Base-by-base conservation (phyloP, 139 green algal genomes). In the Coelastrella sp. region DNA sequence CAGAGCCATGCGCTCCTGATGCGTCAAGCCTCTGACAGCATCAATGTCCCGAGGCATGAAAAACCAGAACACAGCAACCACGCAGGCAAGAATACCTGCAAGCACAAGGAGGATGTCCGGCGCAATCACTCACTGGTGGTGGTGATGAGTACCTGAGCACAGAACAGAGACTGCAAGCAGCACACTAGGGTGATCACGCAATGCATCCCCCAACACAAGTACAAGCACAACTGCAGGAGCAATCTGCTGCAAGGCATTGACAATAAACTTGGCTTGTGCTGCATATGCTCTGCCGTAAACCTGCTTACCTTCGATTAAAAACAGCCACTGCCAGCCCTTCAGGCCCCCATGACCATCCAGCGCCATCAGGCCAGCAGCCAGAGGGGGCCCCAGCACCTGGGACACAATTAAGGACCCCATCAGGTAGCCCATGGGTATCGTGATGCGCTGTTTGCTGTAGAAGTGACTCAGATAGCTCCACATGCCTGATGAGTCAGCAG, bases 271-370 rank as follows among this genome's bases (percentile, higher is more conserved):
- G 35, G 4, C 6, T 17, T 70, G 63, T 70, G 12, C 63, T 70
- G 15, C 12, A 70, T 4, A 17, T 70, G 63, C 9, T 4, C 63
- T 22, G 3, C 12, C 15, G 63, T 70, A 17, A 22, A 70, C 63
- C 12, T 70, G 63, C 6, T 70, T 70, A 70, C 63, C 78, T 49
- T 84, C 79, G 0, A 84, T 56, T 0, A 97, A 56, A 91, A 97
- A 97, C 63, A 98, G 92, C 93, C 93, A 95, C 88, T 96, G 93
- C 96, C 96, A 98, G 25, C 96, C 96, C n/a, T 68, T 76, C 76
- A 97, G 84, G 3, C 96, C 96, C 10, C 59, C 75, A n/a, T n/a
- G 49, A 63, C 76, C 76, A 66, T 85, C 87, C 15, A 90, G 17
- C 4, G 24, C 20, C 75, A 90, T 84, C 27, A 90, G 60, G 27